phyloP scores from a whole-genome alignment of 768 basidiomycete genomes.

The Hemileccinum rubropunctum region DNA sequence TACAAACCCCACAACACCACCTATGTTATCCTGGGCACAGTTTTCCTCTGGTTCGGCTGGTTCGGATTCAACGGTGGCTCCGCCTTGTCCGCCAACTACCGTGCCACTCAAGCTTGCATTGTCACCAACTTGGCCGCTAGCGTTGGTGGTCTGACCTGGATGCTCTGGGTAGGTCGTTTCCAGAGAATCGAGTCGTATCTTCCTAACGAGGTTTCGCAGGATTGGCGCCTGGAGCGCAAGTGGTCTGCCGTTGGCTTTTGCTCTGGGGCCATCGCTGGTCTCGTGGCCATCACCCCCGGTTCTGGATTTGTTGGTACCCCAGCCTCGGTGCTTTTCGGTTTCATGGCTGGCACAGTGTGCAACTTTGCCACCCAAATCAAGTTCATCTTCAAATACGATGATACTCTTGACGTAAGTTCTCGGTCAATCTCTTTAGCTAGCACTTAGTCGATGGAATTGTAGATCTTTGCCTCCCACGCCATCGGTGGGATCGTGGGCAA shows the following conservation, averaged over 20 bases:
- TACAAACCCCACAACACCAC: constrained; percentile 95
- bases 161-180: constrained; percentile 65
- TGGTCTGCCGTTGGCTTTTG: constrained; percentile 96
- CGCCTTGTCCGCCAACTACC: constrained; percentile 83
- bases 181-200: neutral
- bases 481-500: constrained; percentile 81
- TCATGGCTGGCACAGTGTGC: constrained; percentile 79
- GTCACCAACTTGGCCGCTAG: constrained; percentile 91
- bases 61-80: constrained; percentile 95
- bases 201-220: constrained; percentile 37
- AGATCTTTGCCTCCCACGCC: constrained; percentile 89
- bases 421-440: neutral
- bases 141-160: constrained; percentile 89
- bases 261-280: constrained; percentile 88
- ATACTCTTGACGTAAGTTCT: constrained; percentile 68
- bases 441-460: neutral
- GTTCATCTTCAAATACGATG: constrained; percentile 72
- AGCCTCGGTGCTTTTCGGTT: constrained; percentile 82
- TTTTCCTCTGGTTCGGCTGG: constrained; percentile 95
- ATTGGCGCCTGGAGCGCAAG: constrained; percentile 90
- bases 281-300: constrained; percentile 87
- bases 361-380: constrained; percentile 98
- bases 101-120: constrained; percentile 86
- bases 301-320: constrained; percentile 81
- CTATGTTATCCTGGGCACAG: constrained; percentile 91